Evolutionary conservation across 805 yeast genomes (phyloP).

Genomic region (Lipomyces japonicus): DNA sequence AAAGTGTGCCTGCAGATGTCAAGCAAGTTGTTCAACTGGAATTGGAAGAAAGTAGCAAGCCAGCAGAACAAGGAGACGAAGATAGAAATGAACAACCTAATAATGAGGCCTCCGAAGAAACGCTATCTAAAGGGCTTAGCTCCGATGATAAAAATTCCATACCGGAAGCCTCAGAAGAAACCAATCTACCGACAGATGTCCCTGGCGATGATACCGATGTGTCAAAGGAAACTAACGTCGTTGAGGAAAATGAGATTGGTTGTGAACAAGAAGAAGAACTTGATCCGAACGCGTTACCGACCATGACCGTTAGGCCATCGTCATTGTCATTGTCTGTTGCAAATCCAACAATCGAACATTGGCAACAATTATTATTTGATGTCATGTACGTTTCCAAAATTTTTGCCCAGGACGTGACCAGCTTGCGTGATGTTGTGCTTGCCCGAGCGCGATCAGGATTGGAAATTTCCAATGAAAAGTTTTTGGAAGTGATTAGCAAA

Average conservation of each 20-base stretch:
- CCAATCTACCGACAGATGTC: neutral
- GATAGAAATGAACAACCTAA: neutral
- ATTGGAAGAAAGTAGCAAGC: neutral
- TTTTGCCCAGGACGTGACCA: conserved; percentile 3
- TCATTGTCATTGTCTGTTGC: neutral
- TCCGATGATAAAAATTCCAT: neutral
- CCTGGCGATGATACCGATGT: neutral
- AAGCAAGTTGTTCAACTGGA: neutral
- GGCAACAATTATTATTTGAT: conserved; percentile 23
- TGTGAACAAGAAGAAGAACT: neutral
- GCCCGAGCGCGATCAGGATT: neutral
- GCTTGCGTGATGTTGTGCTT: neutral
- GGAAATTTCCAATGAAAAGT: neutral
- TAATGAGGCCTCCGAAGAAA: conserved; percentile 1
- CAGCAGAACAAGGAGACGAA: neutral
- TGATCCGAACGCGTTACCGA: neutral
- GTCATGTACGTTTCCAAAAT: conserved; percentile 13
- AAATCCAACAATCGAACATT: conserved; percentile 7
- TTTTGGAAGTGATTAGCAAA: conserved; percentile 3
- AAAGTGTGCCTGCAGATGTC: neutral
- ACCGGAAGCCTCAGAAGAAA: neutral
- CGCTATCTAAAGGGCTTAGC: neutral
- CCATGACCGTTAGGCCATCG: neutral
- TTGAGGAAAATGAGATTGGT: neutral
- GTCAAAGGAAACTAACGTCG: neutral